Evolutionary conservation across 148 eudicot genomes (phyloP).

Genomic region (Rhododendron molle): DNA sequence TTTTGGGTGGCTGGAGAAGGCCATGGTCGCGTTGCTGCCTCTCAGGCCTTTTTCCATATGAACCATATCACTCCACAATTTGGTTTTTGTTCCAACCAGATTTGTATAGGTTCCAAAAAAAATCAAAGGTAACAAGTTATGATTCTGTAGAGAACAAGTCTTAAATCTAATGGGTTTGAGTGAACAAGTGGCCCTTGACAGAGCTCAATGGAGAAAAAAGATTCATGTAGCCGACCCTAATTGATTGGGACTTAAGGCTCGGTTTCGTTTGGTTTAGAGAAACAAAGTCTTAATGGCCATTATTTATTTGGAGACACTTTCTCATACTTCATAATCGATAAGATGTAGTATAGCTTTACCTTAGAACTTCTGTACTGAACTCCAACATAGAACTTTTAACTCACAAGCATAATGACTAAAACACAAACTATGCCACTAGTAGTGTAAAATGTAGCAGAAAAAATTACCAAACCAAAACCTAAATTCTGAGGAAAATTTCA

Average conservation of each 20-base stretch:
- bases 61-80: neutral
- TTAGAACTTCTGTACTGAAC: neutral
- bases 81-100: neutral
- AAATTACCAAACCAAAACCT: neutral
- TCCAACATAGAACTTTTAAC: neutral
- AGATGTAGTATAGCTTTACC: neutral
- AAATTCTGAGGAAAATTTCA: neutral
- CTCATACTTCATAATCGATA: neutral
- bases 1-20: neutral
- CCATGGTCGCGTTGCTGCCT: neutral
- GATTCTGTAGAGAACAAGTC: neutral
- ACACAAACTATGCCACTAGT: neutral
- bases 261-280: neutral
- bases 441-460: neutral
- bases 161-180: no score
- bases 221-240: no score
- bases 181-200: no score
- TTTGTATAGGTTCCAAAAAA: neutral
- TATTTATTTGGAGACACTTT: neutral
- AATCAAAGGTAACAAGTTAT: neutral
- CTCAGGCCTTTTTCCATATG: neutral
- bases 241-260: no score
- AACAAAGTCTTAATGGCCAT: neutral
- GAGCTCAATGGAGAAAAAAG: no score
- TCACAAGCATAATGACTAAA: neutral